These are phyloP conservation scores for Blumeriella jaapii DNA, from an alignment of 2,329 filamentous ascomycete species.

Conservation along the genomic window DNA sequence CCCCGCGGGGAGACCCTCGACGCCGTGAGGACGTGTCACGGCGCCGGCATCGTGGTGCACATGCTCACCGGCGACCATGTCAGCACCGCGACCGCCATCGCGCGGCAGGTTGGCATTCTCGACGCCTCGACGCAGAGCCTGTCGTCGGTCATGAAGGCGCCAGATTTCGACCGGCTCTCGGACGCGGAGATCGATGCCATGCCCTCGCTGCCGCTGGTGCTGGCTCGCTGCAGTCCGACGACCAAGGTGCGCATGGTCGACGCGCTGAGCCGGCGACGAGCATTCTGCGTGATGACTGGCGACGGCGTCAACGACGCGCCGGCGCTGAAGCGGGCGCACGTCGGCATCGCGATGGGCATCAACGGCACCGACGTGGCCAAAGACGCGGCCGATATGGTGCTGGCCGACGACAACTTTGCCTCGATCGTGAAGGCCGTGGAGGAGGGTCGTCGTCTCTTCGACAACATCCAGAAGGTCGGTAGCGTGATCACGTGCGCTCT, in stretches of 20 bases:
- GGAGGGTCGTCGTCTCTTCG: slow-evolving; percentile 97
- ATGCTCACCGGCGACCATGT: slow-evolving; percentile 62
- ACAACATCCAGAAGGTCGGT: slow-evolving; percentile 69
- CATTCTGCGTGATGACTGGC: slow-evolving; percentile 77
- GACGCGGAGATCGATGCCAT: slow-evolving; percentile 52
- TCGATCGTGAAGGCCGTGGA: slow-evolving; percentile 92
- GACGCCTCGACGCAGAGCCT: slow-evolving; percentile 22
- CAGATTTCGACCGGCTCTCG: slow-evolving; percentile 49
- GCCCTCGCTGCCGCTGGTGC: slow-evolving; percentile 50
- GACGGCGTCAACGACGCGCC: slow-evolving; percentile 97
- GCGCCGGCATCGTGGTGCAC: slow-evolving; percentile 53
- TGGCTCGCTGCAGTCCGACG: slow-evolving; percentile 57
- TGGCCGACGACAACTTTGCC: slow-evolving; percentile 79
- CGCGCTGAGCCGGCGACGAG: slow-evolving; percentile 55
- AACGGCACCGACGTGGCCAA: slow-evolving; percentile 95
- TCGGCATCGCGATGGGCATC: slow-evolving; percentile 93
- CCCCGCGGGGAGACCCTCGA: slow-evolving; percentile 54
- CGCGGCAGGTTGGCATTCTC: slow-evolving; percentile 53
- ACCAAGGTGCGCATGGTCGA: slow-evolving; percentile 70
- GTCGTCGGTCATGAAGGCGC: slow-evolving; percentile 44
- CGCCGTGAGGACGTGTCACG: slow-evolving; percentile 46
- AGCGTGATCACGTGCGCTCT: neutral
- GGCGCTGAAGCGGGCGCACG: slow-evolving; percentile 90
- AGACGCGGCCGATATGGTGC: slow-evolving; percentile 84
- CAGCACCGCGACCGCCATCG: slow-evolving; percentile 55